phyloP scores from a whole-genome alignment of 2,329 filamentous ascomycete species.

The Coleophoma eucalyptorum region DNA sequence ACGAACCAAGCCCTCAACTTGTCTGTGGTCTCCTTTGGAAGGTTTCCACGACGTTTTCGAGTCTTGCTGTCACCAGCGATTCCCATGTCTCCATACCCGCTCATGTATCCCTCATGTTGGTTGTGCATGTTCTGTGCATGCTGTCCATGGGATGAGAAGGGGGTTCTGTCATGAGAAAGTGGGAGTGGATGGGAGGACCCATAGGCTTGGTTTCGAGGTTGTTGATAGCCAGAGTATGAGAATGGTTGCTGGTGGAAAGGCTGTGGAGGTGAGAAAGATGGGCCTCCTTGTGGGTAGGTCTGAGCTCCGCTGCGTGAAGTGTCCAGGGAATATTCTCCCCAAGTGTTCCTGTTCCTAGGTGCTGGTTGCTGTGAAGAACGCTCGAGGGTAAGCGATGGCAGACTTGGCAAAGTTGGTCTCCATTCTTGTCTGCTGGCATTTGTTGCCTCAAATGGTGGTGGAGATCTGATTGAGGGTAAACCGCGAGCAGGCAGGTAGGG shows the following conservation, averaged over 20 bases:
- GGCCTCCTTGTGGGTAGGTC: constrained; percentile 8
- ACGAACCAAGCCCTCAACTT: constrained; percentile 77
- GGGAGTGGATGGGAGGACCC: constrained; percentile 5
- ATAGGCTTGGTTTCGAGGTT: constrained; percentile 16
- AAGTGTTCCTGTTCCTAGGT: constrained; percentile 1
- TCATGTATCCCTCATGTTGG: constrained; percentile 3
- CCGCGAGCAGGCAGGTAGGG: constrained; percentile 7
- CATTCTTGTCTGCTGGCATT: constrained; percentile 5
- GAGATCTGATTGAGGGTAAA: constrained; percentile 3
- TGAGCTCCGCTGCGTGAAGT: constrained; percentile 10
- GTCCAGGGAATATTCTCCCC: constrained; percentile 13
- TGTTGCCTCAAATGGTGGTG: constrained; percentile 6
- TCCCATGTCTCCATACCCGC: constrained; percentile 5
- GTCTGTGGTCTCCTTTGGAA: constrained; percentile 87
- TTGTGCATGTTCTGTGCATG: constrained; percentile 4
- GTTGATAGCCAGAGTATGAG: constrained; percentile 14
- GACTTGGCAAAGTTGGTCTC: constrained; percentile 15
- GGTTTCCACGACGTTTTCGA: constrained; percentile 70
- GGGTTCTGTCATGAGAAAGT: constrained; percentile 15
- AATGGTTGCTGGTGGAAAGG: constrained; percentile 6
- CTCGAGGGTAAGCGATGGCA: constrained; percentile 13
- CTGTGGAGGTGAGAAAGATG: constrained; percentile 7
- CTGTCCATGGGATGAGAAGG: constrained; percentile 15
- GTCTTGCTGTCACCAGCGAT: constrained; percentile 15
- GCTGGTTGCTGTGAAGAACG: constrained; percentile 2